A percentile compares a stretch with the other conserved stretches of the same genome.
Evolutionary conservation across 306 rosid genomes (phyloP).

Genomic region (Begonia fuchsioides): DNA sequence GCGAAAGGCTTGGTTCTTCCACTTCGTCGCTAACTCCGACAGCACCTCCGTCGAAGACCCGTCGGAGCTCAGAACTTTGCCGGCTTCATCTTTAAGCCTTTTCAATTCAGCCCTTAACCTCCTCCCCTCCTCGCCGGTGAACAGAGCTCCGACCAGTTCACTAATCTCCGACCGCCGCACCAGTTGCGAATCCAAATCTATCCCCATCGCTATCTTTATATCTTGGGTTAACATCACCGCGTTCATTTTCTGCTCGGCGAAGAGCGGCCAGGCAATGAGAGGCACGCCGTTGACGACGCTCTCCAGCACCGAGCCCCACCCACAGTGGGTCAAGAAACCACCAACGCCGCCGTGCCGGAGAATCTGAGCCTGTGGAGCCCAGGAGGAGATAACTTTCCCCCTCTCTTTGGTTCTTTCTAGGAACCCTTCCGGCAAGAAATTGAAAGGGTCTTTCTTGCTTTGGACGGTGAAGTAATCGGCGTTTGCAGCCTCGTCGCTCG

Average conservation of each 20-base stretch:
- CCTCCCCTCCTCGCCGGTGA: not conserved
- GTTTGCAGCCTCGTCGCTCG: not conserved
- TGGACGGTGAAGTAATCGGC: not conserved
- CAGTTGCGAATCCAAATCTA: not conserved
- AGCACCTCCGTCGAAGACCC: too few species aligned
- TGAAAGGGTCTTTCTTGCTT: not conserved
- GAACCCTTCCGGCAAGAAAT: not conserved
- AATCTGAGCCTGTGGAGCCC: constrained; percentile 14
- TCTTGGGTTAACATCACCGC: constrained; percentile 7
- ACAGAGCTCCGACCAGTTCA: too few species aligned
- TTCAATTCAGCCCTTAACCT: constrained; percentile 8
- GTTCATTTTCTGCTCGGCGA: constrained; percentile 16
- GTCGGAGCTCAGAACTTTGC: too few species aligned
- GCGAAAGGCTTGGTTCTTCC: too few species aligned
- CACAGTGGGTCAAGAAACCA: constrained; percentile 18
- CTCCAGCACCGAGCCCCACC: constrained; percentile 16
- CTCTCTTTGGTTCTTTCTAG: too few species aligned
- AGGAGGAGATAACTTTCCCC: not conserved
- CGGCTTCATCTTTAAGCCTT: not conserved
- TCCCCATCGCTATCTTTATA: constrained; percentile 3
- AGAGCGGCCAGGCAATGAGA: constrained; percentile 18
- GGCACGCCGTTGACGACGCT: constrained; percentile 4
- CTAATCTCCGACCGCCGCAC: too few species aligned
- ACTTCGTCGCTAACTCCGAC: too few species aligned
- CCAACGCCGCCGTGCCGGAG: constrained; percentile 9